Base-by-base conservation (phyloP, 225 moss, liverwort and hornwort genomes). In the Physcomitrellopsis africana region DNA sequence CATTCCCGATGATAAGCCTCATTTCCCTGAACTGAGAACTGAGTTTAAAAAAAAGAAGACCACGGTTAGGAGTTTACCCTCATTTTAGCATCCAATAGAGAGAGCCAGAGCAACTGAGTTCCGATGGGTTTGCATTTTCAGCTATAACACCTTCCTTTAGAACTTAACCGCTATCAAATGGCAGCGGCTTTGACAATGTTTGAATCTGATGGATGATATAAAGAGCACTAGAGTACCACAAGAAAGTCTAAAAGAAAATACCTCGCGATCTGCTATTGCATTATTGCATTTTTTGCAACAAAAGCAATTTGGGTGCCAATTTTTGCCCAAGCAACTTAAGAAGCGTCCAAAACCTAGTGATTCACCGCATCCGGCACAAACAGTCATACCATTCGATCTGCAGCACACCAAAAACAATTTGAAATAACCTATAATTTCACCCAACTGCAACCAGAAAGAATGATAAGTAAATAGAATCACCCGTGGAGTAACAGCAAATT, bases 301-400 rank as follows among this genome's bases (percentile, higher is more conserved):
- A 48, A 96, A 96, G 79, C 96, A 96, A 67, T 89, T 79, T 24
- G 96, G 96, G 78, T 96, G 96, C 96, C 96, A 96, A 59, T 85
- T 90, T 67, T 82, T 83, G 52, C 92, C 96, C 89, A 96, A 83
- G 83, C 93, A 96, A 62, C 92, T 96, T 81, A 96, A 84, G 60
- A 92, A 96, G 49, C 96, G 90, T 56, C 89, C 92, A 76, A 84
- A 92, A 41, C 89, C 96, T 48, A 96, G 85, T 60, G 90, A 83
- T 44, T 75, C 69, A 45, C 84, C 75, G 70, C 96, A 96, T 46
- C 96, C 96, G 22, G 92, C 93, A 75, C 96, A 96, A 51, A 74
- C 49, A 27, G 49, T 60, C 57, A 42, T 70, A 17, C 79, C 81
- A 37, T 42, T 70, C 41, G 81, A 72, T 73, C 86, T 83, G 83